Conservation (phyloP, 2,329 filamentous ascomycete genomes). For the Sporothrix brunneoviolacea region DNA sequence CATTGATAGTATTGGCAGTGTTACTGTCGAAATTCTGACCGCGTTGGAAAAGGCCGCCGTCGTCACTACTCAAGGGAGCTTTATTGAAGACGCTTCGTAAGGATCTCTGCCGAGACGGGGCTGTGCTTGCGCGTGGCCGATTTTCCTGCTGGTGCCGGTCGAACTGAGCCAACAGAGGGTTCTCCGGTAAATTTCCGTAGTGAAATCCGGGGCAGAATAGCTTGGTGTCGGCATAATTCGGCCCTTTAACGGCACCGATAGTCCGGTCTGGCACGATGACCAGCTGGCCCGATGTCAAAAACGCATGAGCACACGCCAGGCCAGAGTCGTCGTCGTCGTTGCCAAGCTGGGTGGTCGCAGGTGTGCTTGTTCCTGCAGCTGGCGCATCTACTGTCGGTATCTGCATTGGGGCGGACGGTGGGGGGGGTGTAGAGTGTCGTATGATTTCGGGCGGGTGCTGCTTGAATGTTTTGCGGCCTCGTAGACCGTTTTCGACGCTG, state of each 20-base stretch:
- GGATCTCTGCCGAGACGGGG: neutral
- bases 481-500: too few relatives aligned
- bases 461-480: constrained; percentile 34
- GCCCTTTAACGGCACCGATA: constrained; percentile 51
- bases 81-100: neutral
- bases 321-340: constrained; percentile 24
- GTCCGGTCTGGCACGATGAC: constrained; percentile 36
- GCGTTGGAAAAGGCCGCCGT: too few relatives aligned
- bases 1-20: neutral
- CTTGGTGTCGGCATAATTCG: constrained; percentile 39
- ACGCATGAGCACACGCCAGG: constrained; percentile 23
- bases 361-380: too few relatives aligned
- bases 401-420: constrained; percentile 24
- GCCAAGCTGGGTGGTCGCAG: too few relatives aligned
- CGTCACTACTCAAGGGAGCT: too few relatives aligned
- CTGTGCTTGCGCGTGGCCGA: constrained; percentile 4
- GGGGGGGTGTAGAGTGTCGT: constrained; percentile 43
- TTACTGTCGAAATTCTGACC: too few relatives aligned
- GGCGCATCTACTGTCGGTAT: too few relatives aligned
- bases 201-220: constrained; percentile 46
- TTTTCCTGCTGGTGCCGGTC: constrained; percentile 40
- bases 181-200: constrained; percentile 32
- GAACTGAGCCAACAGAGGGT: constrained; percentile 39
- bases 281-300: constrained; percentile 37
- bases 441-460: constrained; percentile 40